Conservation (phyloP, 257 asterid species). For the Fraxinus cuspidata region DNA sequence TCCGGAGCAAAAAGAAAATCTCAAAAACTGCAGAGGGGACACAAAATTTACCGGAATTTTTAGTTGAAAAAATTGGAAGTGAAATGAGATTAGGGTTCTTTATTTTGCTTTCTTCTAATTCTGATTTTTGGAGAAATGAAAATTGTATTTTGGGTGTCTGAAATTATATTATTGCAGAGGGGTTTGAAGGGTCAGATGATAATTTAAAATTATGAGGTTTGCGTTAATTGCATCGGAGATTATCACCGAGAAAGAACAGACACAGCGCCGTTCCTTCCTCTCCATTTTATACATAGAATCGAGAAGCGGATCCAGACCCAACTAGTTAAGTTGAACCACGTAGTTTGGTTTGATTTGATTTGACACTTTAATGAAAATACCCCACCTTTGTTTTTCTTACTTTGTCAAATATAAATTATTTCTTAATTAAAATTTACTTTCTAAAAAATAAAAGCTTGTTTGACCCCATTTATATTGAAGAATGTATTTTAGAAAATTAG, state of each 20-base stretch:
- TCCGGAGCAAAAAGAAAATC: background rate
- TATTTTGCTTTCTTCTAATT: background rate
- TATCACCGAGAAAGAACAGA: constrained; percentile 36
- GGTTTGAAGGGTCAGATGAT: no score
- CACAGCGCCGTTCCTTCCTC: constrained; percentile 41
- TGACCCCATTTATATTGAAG: no score
- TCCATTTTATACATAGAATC: background rate
- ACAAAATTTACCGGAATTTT: background rate
- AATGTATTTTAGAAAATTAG: no score
- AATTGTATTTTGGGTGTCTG: background rate
- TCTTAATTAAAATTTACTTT: no score
- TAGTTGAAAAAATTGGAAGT: background rate
- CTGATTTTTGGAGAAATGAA: background rate
- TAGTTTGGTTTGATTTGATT: background rate
- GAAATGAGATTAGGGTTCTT: background rate
- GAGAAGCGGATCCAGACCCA: background rate
- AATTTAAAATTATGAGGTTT: no score
- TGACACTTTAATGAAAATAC: no score
- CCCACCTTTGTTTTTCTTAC: no score
- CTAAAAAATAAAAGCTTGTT: no score
- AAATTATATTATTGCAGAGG: no score
- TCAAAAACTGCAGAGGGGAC: no score
- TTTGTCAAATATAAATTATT: no score
- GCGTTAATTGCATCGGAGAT: constrained; percentile 2
- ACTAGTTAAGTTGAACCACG: background rate